Conservation (phyloP, 2,329 filamentous ascomycete genomes). For the Aspergillus costaricaensis region DNA sequence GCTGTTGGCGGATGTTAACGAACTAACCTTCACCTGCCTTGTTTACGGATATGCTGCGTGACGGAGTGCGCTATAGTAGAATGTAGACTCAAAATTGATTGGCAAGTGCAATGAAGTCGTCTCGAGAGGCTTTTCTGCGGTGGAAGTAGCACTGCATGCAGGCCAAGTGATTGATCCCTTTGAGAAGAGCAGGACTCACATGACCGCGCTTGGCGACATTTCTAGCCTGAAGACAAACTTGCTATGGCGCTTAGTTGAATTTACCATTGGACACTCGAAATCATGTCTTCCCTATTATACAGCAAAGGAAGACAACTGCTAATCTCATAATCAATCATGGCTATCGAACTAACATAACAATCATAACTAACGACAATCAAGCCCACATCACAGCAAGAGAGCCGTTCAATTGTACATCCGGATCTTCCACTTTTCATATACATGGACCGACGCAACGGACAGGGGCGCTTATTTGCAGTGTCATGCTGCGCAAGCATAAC, state of each 20-base stretch:
- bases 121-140: no score
- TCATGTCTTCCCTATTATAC: background rate
- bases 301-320: background rate
- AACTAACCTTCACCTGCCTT: no score
- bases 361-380: slow-evolving; percentile 5
- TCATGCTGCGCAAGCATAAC: slow-evolving; percentile 6
- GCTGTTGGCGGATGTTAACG: no score
- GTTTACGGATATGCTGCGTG: no score
- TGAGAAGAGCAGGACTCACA: no score
- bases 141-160: no score
- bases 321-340: slow-evolving; percentile 6
- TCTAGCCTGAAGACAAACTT: background rate
- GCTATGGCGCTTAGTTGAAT: background rate
- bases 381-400: background rate
- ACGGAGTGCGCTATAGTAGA: no score
- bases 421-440: background rate
- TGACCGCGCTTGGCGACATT: background rate
- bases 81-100: no score
- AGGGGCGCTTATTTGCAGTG: slow-evolving; percentile 9
- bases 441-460: slow-evolving; percentile 4
- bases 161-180: no score
- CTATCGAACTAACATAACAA: slow-evolving; percentile 9
- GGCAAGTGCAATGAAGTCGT: no score
- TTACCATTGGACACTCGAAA: background rate
- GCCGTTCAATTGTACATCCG: background rate